These are phyloP conservation scores for Kwoniella dejecticola DNA, from an alignment of 768 basidiomycete genomes.

Conservation along the genomic window DNA sequence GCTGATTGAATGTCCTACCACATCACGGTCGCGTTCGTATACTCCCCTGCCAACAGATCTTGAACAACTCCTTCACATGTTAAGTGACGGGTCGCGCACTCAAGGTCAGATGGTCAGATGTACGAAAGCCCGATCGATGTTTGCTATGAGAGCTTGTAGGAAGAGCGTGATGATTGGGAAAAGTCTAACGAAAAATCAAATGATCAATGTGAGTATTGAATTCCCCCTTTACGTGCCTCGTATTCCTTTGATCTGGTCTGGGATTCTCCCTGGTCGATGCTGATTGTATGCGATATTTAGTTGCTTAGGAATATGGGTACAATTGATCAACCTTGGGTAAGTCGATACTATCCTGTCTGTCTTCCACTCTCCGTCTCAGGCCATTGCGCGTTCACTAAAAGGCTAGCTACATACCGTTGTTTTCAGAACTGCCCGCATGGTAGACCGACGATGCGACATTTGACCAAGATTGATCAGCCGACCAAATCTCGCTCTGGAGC, in stretches of 20 bases:
- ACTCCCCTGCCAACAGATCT: too few relatives aligned
- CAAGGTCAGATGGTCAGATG: slow-evolving; percentile 83
- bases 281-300: too few relatives aligned
- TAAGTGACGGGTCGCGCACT: slow-evolving; percentile 68
- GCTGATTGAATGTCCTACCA: too few relatives aligned
- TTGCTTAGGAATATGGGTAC: slow-evolving; percentile 57
- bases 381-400: not conserved
- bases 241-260: not conserved
- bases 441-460: slow-evolving; percentile 58
- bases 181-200: slow-evolving; percentile 72
- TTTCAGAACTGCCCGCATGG: slow-evolving; percentile 56
- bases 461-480: slow-evolving; percentile 43
- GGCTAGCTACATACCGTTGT: not conserved
- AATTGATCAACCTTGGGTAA: slow-evolving; percentile 59
- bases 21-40: too few relatives aligned
- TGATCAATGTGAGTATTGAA: slow-evolving; percentile 61
- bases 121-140: slow-evolving; percentile 91
- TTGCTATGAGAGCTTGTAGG: slow-evolving; percentile 91
- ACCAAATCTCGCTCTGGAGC: slow-evolving; percentile 13
- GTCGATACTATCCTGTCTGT: slow-evolving; percentile 12
- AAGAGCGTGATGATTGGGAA: slow-evolving; percentile 96
- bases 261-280: too few relatives aligned
- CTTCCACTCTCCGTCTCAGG: not conserved
- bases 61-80: slow-evolving; percentile 84
- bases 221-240: not conserved